Percentiles rank a stretch among this genome's conserved stretches.
phyloP scores from a whole-genome alignment of 1,139 yeast genomes.

The Ogataea hybrid region DNA sequence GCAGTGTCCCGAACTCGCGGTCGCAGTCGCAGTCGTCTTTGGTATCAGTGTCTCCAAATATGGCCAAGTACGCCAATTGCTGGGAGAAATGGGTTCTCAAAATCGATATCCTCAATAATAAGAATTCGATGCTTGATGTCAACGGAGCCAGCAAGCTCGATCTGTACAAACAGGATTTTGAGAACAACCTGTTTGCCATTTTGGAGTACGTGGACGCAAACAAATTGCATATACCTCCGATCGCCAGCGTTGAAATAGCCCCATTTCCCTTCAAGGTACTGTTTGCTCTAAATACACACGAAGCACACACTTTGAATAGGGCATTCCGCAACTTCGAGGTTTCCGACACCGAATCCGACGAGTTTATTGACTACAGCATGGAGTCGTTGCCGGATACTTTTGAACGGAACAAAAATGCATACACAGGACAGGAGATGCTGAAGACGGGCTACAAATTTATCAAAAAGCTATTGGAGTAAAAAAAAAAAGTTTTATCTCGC shows the following conservation, averaged over 20 bases:
- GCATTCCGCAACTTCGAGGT: slow-evolving; percentile 22
- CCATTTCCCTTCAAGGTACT: slow-evolving; percentile 63
- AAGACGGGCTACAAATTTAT: slow-evolving; percentile 41
- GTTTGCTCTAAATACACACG: slow-evolving; percentile 26
- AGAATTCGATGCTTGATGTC: slow-evolving; percentile 15
- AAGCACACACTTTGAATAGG: slow-evolving; percentile 17
- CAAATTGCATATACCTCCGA: slow-evolving; percentile 72
- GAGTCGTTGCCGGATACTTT: slow-evolving; percentile 28
- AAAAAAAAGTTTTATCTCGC: slow-evolving; percentile 3
- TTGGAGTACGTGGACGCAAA: slow-evolving; percentile 51
- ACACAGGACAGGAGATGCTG: slow-evolving; percentile 39
- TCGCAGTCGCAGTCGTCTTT: slow-evolving; percentile 21
- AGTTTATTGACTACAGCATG: slow-evolving; percentile 22
- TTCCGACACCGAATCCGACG: slow-evolving; percentile 7
- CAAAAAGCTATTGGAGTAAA: slow-evolving; percentile 34
- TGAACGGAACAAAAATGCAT: slow-evolving; percentile 29
- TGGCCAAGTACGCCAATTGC: slow-evolving; percentile 27
- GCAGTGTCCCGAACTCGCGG: slow-evolving; percentile 9
- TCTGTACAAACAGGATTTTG: slow-evolving; percentile 26
- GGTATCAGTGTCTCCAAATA: slow-evolving; percentile 11
- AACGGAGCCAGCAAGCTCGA: slow-evolving; percentile 17
- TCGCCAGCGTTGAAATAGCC: slow-evolving; percentile 59
- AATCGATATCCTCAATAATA: slow-evolving; percentile 31
- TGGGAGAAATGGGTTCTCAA: slow-evolving; percentile 52
- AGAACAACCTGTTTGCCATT: slow-evolving; percentile 42